Evolutionary conservation across 2,329 filamentous ascomycete species (phyloP).

Genomic region (Periglandula ipomoeae): DNA sequence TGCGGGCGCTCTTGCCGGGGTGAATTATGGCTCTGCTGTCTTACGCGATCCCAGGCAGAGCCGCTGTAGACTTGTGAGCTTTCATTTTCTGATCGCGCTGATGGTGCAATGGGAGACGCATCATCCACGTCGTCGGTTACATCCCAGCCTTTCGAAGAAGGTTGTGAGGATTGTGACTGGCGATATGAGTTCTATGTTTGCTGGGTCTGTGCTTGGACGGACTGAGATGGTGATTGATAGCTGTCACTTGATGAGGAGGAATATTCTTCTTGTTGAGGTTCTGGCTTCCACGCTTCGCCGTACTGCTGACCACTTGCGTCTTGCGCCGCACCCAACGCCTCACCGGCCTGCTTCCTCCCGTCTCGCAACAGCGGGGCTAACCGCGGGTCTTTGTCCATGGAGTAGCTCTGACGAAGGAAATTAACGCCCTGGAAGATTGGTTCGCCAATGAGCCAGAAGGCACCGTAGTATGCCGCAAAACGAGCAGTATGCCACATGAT

Average conservation of each 20-base stretch:
- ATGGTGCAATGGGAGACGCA: constrained; percentile 32
- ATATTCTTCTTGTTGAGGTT: constrained; percentile 11
- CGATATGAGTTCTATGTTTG: constrained; percentile 11
- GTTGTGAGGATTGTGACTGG: constrained; percentile 7
- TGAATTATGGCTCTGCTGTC: constrained; percentile 26
- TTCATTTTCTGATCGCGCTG: constrained; percentile 17
- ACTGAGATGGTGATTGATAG: constrained; percentile 3
- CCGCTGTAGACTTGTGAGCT: constrained; percentile 13
- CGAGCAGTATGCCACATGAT: constrained; percentile 28
- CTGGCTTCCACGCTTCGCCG: constrained; percentile 11
- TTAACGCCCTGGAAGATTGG: constrained; percentile 22
- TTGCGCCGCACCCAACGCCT: constrained; percentile 9
- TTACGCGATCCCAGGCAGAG: constrained; percentile 37
- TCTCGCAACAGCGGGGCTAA: constrained; percentile 16
- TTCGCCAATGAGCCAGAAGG: constrained; percentile 15
- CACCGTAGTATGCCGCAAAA: constrained; percentile 23
- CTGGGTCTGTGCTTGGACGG: constrained; percentile 5
- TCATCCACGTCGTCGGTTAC: constrained; percentile 26
- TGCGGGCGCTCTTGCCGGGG: constrained; percentile 14
- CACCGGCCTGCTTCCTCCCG: constrained; percentile 11
- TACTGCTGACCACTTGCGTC: constrained; percentile 11
- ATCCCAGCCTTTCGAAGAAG: constrained; percentile 15
- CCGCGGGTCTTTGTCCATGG: constrained; percentile 20
- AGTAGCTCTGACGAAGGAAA: constrained; percentile 15
- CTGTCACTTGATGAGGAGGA: constrained; percentile 4